Conservation (phyloP, 768 basidiomycete species). For the Mycena haematopus region DNA sequence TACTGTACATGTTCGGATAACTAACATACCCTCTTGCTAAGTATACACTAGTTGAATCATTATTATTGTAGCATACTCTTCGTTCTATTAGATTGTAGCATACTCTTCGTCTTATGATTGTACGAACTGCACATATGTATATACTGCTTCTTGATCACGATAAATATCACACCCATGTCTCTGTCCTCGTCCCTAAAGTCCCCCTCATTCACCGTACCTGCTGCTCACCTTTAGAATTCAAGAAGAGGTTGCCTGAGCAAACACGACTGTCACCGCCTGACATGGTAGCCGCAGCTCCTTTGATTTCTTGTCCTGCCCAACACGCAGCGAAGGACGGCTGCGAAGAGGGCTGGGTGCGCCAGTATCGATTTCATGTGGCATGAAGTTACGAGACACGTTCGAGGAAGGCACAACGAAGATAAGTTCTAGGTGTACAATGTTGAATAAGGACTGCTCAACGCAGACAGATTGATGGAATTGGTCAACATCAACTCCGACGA, state of each 20-base stretch:
- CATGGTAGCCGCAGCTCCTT: slow-evolving; percentile 94
- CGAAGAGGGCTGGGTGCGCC: slow-evolving; percentile 83
- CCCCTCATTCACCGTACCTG: too few species aligned
- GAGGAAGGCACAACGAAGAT: slow-evolving; percentile 91
- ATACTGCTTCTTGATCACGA: too few species aligned
- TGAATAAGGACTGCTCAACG: slow-evolving; percentile 21
- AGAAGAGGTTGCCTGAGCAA: slow-evolving; percentile 72
- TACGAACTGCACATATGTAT: neutral
- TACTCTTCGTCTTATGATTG: too few species aligned
- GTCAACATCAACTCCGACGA: slow-evolving; percentile 86
- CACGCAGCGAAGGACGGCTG: slow-evolving; percentile 93
- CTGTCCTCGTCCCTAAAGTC: too few species aligned
- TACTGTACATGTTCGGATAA: too few species aligned
- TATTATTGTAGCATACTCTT: too few species aligned
- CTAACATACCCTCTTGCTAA: too few species aligned
- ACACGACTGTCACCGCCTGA: slow-evolving; percentile 90
- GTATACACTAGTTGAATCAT: too few species aligned
- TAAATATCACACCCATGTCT: too few species aligned
- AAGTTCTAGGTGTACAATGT: slow-evolving; percentile 59
- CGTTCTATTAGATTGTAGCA: too few species aligned
- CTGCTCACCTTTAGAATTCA: too few species aligned
- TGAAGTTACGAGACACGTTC: slow-evolving; percentile 93
- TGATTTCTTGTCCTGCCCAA: slow-evolving; percentile 97
- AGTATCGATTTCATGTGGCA: slow-evolving; percentile 87
- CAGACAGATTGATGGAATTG: slow-evolving; percentile 48